Evolutionary conservation across 2,329 filamentous ascomycete genomes (phyloP).

Genomic region (Apiospora marii): DNA sequence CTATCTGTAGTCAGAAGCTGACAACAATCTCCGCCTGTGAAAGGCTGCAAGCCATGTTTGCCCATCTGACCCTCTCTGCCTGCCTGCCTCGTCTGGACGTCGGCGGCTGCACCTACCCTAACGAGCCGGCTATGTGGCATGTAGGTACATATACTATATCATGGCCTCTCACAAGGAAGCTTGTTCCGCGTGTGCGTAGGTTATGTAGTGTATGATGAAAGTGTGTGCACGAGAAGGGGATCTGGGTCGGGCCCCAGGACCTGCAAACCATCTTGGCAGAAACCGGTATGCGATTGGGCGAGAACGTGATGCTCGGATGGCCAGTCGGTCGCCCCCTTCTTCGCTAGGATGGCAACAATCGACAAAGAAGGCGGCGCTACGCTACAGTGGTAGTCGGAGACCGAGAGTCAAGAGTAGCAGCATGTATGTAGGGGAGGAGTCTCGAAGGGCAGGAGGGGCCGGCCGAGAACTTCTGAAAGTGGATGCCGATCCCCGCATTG

Average conservation of each 20-base stretch:
- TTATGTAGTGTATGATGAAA: background rate
- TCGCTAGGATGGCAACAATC: conserved; percentile 2
- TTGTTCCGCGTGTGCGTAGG: background rate
- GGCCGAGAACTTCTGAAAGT: conserved; percentile 20
- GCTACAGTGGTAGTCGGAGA: conserved; percentile 18
- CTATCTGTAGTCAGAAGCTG: background rate
- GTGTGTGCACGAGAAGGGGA: background rate
- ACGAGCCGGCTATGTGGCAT: conserved; percentile 6
- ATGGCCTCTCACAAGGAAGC: background rate
- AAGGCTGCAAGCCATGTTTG: conserved; percentile 13
- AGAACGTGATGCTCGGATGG: conserved; percentile 11
- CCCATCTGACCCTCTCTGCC: background rate
- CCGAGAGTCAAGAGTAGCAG: background rate
- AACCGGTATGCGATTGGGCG: background rate
- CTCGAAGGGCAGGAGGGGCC: conserved; percentile 8
- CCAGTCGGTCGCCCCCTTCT: background rate
- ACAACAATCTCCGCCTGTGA: conserved; percentile 21
- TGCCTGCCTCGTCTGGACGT: background rate
- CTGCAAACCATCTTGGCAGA: background rate
- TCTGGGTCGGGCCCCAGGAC: background rate
- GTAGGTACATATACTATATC: background rate
- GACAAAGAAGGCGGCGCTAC: conserved; percentile 16
- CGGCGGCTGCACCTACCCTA: conserved; percentile 20
- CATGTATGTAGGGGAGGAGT: background rate
- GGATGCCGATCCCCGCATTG: conserved; percentile 18